phyloP scores from a whole-genome alignment of 2,329 filamentous ascomycete genomes.

The Ophiocordyceps camponoti-leonardi region DNA sequence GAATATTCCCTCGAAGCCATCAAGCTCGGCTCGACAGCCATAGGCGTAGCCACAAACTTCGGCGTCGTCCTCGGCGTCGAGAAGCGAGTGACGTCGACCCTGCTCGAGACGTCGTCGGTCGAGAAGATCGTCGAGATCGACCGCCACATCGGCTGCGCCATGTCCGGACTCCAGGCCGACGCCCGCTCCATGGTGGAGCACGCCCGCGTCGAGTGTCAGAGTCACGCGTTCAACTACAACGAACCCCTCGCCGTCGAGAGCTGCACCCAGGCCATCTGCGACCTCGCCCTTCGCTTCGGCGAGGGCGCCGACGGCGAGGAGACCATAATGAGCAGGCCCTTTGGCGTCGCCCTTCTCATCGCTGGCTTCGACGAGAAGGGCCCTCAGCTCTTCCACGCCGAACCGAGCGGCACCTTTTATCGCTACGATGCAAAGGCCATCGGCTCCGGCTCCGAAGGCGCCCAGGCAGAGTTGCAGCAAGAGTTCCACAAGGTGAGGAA shows the following conservation, averaged over 20 bases:
- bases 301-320: slow-evolving; percentile 96
- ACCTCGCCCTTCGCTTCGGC: slow-evolving; percentile 87
- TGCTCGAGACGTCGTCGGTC: slow-evolving; percentile 93
- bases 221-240: slow-evolving; percentile 95
- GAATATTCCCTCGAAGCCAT: slow-evolving; percentile 99
- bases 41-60: slow-evolving; percentile 89
- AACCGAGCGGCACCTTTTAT: slow-evolving; percentile 97
- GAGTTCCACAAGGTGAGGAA: slow-evolving; percentile 73
- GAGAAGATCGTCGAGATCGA: slow-evolving; percentile 99
- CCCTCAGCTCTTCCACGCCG: slow-evolving; percentile 91
- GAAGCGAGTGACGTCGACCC: slow-evolving; percentile 94
- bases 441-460: slow-evolving; percentile 89
- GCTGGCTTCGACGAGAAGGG: slow-evolving; percentile 96
- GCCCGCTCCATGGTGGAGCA: slow-evolving; percentile 97
- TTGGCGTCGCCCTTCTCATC: slow-evolving; percentile 91
- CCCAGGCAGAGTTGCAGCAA: slow-evolving; percentile 94
- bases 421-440: slow-evolving; percentile 98
- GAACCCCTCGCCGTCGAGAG: slow-evolving; percentile 90
- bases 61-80: slow-evolving; percentile 95
- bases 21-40: slow-evolving; percentile 96
- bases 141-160: slow-evolving; percentile 95
- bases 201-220: slow-evolving; percentile 92
- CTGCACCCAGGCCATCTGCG: slow-evolving; percentile 97
- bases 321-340: slow-evolving; percentile 95
- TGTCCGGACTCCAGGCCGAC: slow-evolving; percentile 95